These are phyloP conservation scores for Quercus agrifolia DNA, from an alignment of 306 rosid genomes.

Conservation along the genomic window DNA sequence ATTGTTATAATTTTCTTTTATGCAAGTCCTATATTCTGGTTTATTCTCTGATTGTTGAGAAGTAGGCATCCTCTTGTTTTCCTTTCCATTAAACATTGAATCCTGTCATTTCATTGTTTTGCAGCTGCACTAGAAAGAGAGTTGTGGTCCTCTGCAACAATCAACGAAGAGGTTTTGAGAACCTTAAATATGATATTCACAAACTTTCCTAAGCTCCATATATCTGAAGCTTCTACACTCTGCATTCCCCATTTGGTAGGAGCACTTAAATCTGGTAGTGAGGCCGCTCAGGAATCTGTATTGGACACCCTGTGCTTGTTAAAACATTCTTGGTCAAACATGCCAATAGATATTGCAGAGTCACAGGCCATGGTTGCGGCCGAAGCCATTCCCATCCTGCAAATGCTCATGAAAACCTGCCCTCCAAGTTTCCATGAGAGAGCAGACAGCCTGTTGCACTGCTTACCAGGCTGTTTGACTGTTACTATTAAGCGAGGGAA, in stretches of 20 bases:
- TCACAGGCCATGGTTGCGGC: constrained; percentile 89
- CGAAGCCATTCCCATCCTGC: constrained; percentile 94
- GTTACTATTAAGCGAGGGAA: constrained; percentile 87
- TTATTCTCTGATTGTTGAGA: neutral
- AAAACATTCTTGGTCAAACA: constrained; percentile 91
- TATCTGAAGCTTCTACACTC: constrained; percentile 90
- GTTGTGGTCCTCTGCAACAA: constrained; percentile 85
- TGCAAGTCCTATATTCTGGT: constrained; percentile 1
- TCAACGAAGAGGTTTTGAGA: constrained; percentile 90
- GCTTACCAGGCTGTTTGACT: constrained; percentile 98
- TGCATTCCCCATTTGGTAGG: constrained; percentile 96
- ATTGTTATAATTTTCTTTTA: neutral
- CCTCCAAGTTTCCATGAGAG: constrained; percentile 98
- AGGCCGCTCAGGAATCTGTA: constrained; percentile 84
- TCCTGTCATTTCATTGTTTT: constrained; percentile 24
- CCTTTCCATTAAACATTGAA: constrained; percentile 3
- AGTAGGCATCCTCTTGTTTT: neutral
- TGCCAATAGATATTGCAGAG: constrained; percentile 80
- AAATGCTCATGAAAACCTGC: constrained; percentile 97
- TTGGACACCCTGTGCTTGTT: constrained; percentile 78
- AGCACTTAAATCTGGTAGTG: constrained; percentile 86
- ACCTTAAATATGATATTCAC: constrained; percentile 80
- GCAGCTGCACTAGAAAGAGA: constrained; percentile 97
- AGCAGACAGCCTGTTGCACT: constrained; percentile 88
- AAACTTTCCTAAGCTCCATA: constrained; percentile 92